These are phyloP conservation scores for Ailanthus altissimus DNA, from an alignment of 345 rosid genomes.

Conservation along the genomic window DNA sequence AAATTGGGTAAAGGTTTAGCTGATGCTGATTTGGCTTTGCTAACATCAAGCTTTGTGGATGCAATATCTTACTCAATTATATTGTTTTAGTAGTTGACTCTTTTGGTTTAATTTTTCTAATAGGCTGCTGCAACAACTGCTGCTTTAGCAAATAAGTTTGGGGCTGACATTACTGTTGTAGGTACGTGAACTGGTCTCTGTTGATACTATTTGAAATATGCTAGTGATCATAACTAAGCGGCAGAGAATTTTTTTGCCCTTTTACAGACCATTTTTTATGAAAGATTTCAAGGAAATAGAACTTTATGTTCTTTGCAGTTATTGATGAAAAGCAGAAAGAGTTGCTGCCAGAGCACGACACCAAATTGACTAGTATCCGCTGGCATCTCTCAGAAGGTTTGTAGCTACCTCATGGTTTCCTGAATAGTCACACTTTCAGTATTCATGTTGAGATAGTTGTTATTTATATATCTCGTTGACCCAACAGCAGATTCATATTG, in stretches of 20 bases:
- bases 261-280: slow-evolving; percentile 20
- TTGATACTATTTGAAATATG: not conserved
- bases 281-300: slow-evolving; percentile 29
- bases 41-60: no score
- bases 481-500: not conserved
- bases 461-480: no score
- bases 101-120: slow-evolving; percentile 9
- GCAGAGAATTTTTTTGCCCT: slow-evolving; percentile 11
- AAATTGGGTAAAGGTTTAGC: not conserved
- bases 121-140: slow-evolving; percentile 91
- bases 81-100: no score
- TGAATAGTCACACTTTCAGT: not conserved
- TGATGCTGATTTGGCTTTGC: not conserved
- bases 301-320: slow-evolving; percentile 52
- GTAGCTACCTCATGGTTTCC: not conserved
- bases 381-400: slow-evolving; percentile 91
- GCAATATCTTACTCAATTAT: not conserved
- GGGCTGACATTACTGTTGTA: slow-evolving; percentile 93
- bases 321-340: slow-evolving; percentile 81
- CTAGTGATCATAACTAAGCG: slow-evolving; percentile 6
- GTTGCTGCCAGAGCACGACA: slow-evolving; percentile 74
- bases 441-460: not conserved
- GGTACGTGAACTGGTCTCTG: slow-evolving; percentile 43
- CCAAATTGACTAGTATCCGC: slow-evolving; percentile 73
- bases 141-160: slow-evolving; percentile 85